Evolutionary conservation across 257 asterid species (phyloP), one percentile per base, ranked within the genome.

Genomic region (Hygrophila difformis): DNA sequence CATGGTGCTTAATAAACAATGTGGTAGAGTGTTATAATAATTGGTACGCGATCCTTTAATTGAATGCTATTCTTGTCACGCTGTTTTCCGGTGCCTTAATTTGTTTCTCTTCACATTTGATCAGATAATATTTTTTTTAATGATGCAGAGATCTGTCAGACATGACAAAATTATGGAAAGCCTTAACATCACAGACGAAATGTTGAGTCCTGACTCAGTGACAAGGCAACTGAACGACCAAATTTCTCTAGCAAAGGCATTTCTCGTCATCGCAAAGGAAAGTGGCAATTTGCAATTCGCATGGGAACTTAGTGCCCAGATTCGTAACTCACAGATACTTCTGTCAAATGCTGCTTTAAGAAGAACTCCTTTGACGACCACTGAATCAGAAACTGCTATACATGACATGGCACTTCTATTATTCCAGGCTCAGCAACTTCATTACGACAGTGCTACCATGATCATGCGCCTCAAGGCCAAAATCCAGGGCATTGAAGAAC

Each of bases 291-390:
- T 72, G 12, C 89, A 75, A 53, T 65, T 79, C 34, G 89, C 89
- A 7, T 79, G 89, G 89, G 89, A 79, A 33, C 75, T 79, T 28
- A 67, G 89, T 57, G 84, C 82, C n/a, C 84, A 64, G 56, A 79
- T 79, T 39, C 82, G 75, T 7, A 73, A 72, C 43, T 75, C 82
- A 3, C 85, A 75, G 62, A 57, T 67, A 31, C 79, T 79, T 19
- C 69, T 79, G 29, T 79, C 85, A 20, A 69, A 70, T 15, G 78
- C 82, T 11, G 82, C 84, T 64, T 44, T 57, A 24, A 64, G 85
- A 43, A 55, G 79, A 65, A 67, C 73, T 44, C 82, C 85, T 18
- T 46, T 79, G 43, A 69, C 79, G 13, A 51, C 64, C 46, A 62
- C 58, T 1, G 89, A 75, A 65, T 66, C 85, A 12, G 82, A 60